Evolutionary conservation across 352 stramenopile genomes (phyloP), one percentile per base, ranked within the genome.

Genomic region (Phytopythium montanum): DNA sequence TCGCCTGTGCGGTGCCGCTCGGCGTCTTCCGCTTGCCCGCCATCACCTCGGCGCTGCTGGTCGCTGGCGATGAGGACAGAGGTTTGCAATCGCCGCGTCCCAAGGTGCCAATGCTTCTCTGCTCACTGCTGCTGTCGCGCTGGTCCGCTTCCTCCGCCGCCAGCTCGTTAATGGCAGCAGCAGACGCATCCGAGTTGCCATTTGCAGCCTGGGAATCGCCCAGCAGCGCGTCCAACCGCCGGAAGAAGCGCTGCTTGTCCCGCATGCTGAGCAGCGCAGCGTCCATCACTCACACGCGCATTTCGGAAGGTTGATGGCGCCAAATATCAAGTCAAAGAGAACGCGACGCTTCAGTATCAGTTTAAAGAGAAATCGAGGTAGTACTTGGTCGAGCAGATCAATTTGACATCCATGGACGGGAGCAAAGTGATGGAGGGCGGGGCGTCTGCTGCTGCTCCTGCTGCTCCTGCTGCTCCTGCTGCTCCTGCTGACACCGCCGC

Each of bases 211-310:
- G 38, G 21, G 9, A 9, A 12, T 33, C 26, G 26, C 44, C 55
- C 16, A 82, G 28, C 44, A 90, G 62, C 39, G 65, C 66, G 23
- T 86, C 72, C 28, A 88, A 54, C 16, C 73, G 56, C 14, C 55
- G 33, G 62, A 87, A 86, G 66, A 86, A 87, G 8, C 56, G 26
- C 31, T 41, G 64, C 74, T 87, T 86, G 34, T 74, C 42, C 42
- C 74, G 25, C 21, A 54, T 61, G 12, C 70, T 73, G 10, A 85
- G 72, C 58, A 86, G 59, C 55, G 57, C 39, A 7, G 72, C 33
- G 41, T 64, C 31, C 61, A 66, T 70, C 62, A 61, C 56, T 68
- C 56, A 44, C 55, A 39, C 39, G 8, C 14, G 3, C 21, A 18
- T 19, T 31, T 21, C 8, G 44, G n/a, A n/a, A n/a, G n/a, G n/a